Evolutionary conservation across 1,139 yeast species (phyloP).

Genomic region (Taphrina wiesneri): DNA sequence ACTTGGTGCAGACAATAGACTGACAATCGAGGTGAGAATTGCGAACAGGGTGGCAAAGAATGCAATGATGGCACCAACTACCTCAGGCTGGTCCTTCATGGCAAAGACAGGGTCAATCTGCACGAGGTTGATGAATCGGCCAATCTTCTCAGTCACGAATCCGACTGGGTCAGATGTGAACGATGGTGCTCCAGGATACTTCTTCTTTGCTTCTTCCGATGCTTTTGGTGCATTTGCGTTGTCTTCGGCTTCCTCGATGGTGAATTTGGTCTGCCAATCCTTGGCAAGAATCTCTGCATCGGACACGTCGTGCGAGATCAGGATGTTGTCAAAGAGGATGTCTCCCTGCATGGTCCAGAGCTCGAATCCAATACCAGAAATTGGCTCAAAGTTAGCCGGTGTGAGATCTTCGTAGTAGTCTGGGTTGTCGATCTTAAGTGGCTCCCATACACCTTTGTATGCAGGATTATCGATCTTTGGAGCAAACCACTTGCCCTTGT

Average conservation of each 20-base stretch:
- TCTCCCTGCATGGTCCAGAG: conserved; percentile 83
- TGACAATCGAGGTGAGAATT: conserved; percentile 35
- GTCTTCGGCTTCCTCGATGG: conserved; percentile 53
- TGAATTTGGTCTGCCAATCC: conserved; percentile 59
- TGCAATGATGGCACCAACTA: conserved; percentile 42
- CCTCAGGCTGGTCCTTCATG: conserved; percentile 45
- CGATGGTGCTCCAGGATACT: conserved; percentile 35
- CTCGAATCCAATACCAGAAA: conserved; percentile 86
- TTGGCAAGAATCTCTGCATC: conserved; percentile 88
- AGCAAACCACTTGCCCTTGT: conserved; percentile 75
- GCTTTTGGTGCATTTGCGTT: conserved; percentile 45
- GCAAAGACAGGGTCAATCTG: conserved; percentile 45
- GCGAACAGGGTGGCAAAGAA: conserved; percentile 42
- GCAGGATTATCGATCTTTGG: conserved; percentile 70
- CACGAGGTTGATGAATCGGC: conserved; percentile 45
- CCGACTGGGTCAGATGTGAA: conserved; percentile 46
- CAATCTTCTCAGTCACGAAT: conserved; percentile 43
- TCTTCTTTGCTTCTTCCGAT: conserved; percentile 37
- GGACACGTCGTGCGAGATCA: conserved; percentile 73
- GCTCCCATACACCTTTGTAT: conserved; percentile 79
- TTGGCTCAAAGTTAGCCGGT: conserved; percentile 65
- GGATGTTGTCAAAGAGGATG: conserved; percentile 76
- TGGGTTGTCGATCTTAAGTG: conserved; percentile 68
- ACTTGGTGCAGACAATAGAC: conserved; percentile 11
- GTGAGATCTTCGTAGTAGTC: conserved; percentile 58